Conservation (phyloP, 208 protist genomes). For the Wallacemonas sp. region DNA sequence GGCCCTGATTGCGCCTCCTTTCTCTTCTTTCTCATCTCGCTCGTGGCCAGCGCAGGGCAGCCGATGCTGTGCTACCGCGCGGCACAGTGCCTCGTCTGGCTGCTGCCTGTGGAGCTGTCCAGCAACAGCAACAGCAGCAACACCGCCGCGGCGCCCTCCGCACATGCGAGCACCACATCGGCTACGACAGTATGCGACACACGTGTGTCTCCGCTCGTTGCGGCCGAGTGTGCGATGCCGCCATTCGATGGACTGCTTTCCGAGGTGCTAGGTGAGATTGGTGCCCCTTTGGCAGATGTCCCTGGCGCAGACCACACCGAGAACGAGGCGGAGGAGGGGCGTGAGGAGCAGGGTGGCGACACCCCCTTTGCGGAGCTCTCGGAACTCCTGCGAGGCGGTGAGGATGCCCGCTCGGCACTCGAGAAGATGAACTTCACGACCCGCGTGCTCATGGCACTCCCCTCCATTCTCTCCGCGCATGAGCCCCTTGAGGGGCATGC, state of each 20-base stretch:
- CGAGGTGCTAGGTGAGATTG: conserved; percentile 45
- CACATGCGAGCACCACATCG: background rate
- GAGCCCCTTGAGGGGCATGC: background rate
- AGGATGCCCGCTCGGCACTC: conserved; percentile 30
- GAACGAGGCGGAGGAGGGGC: background rate
- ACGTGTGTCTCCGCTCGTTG: background rate
- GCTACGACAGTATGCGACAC: background rate
- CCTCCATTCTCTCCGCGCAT: conserved; percentile 18
- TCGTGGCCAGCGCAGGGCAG: conserved; percentile 36
- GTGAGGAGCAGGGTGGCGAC: conserved; percentile 19
- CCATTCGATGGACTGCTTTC: conserved; percentile 4
- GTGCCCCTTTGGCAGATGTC: conserved; percentile 32
- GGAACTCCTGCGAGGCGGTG: conserved; percentile 44
- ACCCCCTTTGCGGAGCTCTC: conserved; percentile 53
- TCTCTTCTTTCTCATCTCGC: conserved; percentile 41
- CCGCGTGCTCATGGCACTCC: conserved; percentile 30
- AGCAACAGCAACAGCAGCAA: background rate
- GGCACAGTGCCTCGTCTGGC: conserved; percentile 36
- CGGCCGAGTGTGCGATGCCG: background rate
- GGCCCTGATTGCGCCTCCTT: conserved; percentile 48
- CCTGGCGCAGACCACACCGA: conserved; percentile 12
- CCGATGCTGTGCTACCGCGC: conserved; percentile 24
- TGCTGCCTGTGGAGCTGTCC: conserved; percentile 16
- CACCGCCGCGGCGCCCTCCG: no score
- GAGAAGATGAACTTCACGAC: conserved; percentile 44